phyloP scores from a whole-genome alignment of 1,284 basidiomycete genomes.

The Cryptococcus sp. region DNA sequence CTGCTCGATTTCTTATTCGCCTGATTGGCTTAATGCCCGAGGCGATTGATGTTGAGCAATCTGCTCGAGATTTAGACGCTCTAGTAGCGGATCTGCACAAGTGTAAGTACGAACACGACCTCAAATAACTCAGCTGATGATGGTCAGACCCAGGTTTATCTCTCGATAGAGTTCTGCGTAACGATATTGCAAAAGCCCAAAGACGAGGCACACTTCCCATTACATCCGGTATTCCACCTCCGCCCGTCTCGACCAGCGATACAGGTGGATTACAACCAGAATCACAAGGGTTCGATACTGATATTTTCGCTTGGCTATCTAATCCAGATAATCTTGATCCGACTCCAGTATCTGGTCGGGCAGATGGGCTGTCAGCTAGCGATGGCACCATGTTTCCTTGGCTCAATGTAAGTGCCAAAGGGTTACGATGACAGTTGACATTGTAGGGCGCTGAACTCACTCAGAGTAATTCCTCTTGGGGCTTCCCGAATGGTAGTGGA shows the following conservation, averaged over 20 bases:
- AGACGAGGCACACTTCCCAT: not conserved
- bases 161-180: not conserved
- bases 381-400: not conserved
- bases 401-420: not conserved
- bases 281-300: not conserved
- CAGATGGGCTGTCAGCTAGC: not conserved
- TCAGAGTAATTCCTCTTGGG: not conserved
- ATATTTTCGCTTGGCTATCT: not conserved
- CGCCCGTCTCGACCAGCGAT: not conserved
- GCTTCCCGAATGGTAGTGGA: too few relatives aligned
- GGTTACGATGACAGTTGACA: not conserved
- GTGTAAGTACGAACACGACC: not conserved
- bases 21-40: constrained; percentile 37
- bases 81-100: not conserved
- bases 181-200: not conserved
- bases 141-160: not conserved
- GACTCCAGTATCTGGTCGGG: not conserved
- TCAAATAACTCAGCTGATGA: not conserved
- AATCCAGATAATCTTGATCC: not conserved
- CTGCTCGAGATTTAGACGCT: not conserved
- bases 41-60: not conserved
- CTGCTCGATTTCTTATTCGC: constrained; percentile 38
- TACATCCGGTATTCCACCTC: not conserved
- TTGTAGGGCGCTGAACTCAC: not conserved
- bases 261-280: not conserved